phyloP scores from a whole-genome alignment of 1,284 basidiomycete species.

The Puccinia polysora region DNA sequence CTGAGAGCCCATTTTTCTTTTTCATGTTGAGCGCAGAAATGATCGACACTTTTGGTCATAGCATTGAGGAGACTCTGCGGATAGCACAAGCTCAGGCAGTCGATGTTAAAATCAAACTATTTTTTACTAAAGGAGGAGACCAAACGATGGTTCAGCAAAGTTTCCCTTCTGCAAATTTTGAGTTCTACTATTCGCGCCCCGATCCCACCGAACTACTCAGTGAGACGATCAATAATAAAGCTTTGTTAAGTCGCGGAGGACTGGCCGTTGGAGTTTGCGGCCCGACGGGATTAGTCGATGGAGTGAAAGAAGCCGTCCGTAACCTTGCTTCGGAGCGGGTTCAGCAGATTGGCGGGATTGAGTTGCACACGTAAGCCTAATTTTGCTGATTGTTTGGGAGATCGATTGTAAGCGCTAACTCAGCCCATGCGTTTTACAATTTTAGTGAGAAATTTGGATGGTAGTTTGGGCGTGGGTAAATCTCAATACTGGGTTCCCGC shows the following conservation, averaged over 20 bases:
- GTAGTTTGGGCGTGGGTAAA: too few relatives aligned
- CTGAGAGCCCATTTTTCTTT: neutral
- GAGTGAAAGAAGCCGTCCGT: conserved; percentile 2
- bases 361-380: conserved; percentile 15
- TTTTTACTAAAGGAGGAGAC: neutral
- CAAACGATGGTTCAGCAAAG: neutral
- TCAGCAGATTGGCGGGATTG: conserved; percentile 4
- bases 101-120: conserved; percentile 17
- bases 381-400: neutral
- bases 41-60: conserved; percentile 9
- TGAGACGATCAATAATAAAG: neutral
- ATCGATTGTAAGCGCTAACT: neutral
- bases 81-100: conserved; percentile 9
- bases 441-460: conserved; percentile 32
- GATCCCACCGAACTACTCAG: conserved; percentile 4
- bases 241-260: conserved; percentile 5
- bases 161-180: neutral
- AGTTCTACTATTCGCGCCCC: conserved; percentile 6
- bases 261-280: conserved; percentile 36
- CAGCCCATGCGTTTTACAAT: neutral
- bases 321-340: conserved; percentile 6
- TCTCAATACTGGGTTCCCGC: too few relatives aligned
- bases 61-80: conserved; percentile 5
- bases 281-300: conserved; percentile 9
- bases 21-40: neutral